phyloP scores from a whole-genome alignment of 2,329 filamentous ascomycete species.

The Epicoccum nigrum region DNA sequence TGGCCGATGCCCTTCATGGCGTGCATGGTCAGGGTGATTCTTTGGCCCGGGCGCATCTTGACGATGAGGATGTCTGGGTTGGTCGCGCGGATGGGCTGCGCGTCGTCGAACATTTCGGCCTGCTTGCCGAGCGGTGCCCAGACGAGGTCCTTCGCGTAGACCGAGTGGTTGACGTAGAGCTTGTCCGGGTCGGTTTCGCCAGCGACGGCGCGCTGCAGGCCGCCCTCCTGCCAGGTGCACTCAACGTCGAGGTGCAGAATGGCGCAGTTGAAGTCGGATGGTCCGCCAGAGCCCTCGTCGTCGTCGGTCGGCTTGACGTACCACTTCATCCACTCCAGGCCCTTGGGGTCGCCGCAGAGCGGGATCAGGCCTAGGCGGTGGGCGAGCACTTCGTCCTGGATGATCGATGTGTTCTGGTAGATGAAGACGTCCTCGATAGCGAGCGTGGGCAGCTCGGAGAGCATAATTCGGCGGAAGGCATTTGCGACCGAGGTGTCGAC shows the following conservation, averaged over 20 bases:
- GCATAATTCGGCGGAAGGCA: slow-evolving; percentile 93
- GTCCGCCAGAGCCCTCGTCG: slow-evolving; percentile 49
- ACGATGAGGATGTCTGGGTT: slow-evolving; percentile 94
- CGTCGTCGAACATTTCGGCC: slow-evolving; percentile 37
- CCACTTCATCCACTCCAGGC: slow-evolving; percentile 82
- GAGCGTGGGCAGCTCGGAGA: slow-evolving; percentile 91
- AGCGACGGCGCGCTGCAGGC: slow-evolving; percentile 61
- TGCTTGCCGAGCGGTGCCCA: slow-evolving; percentile 75
- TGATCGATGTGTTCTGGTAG: slow-evolving; percentile 95
- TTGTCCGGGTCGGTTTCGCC: slow-evolving; percentile 81
- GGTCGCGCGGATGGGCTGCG: slow-evolving; percentile 74
- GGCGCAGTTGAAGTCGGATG: slow-evolving; percentile 84
- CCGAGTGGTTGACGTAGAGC: slow-evolving; percentile 82
- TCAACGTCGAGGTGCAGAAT: slow-evolving; percentile 76
- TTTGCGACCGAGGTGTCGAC: slow-evolving; percentile 94
- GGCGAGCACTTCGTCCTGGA: slow-evolving; percentile 95
- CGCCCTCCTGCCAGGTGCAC: slow-evolving; percentile 78
- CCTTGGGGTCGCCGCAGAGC: slow-evolving; percentile 77
- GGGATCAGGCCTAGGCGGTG: slow-evolving; percentile 90
- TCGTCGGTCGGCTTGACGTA: slow-evolving; percentile 70
- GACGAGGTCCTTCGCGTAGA: slow-evolving; percentile 63
- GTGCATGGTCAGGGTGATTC: slow-evolving; percentile 85
- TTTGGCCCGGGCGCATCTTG: slow-evolving; percentile 90
- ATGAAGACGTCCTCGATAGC: slow-evolving; percentile 95
- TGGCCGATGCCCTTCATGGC: slow-evolving; percentile 92